Evolutionary conservation across 2,329 filamentous ascomycete genomes (phyloP).

Genomic region (Endothia cerciana): DNA sequence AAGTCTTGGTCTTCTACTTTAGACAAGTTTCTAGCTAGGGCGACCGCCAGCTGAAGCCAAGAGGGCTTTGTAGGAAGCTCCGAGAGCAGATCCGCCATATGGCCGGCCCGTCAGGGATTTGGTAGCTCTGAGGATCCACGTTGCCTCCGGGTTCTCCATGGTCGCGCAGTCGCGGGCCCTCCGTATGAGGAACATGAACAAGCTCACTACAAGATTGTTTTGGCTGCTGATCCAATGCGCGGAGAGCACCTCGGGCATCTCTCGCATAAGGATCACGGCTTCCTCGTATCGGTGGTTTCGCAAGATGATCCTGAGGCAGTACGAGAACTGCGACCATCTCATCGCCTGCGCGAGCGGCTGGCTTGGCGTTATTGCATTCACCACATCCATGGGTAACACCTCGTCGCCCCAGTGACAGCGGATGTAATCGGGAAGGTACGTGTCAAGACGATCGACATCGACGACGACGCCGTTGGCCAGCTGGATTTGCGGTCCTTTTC

Average conservation of each 20-base stretch:
- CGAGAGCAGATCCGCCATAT: not conserved
- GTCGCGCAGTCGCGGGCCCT: not conserved
- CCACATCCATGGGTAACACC: not conserved
- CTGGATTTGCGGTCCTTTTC: not conserved
- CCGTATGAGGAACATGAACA: not conserved
- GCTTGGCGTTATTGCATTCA: not conserved
- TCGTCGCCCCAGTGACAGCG: constrained; percentile 4
- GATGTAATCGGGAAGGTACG: constrained; percentile 1
- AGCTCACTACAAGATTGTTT: not conserved
- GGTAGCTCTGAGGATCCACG: not conserved
- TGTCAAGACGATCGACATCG: not conserved
- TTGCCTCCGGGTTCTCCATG: not conserved
- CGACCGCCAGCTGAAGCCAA: not conserved
- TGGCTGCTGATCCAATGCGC: not conserved
- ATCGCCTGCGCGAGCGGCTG: constrained; percentile 2
- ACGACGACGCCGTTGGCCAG: not conserved
- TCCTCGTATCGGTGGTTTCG: not conserved
- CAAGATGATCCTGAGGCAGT: not conserved
- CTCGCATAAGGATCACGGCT: not conserved
- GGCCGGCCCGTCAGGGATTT: not conserved
- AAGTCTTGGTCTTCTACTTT: not conserved
- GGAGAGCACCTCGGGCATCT: not conserved
- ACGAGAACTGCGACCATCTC: constrained; percentile 2
- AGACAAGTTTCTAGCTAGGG: not conserved
- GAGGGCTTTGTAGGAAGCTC: not conserved